Conservation (phyloP, 2,329 filamentous ascomycete genomes). For the Talaromyces islandicus region DNA sequence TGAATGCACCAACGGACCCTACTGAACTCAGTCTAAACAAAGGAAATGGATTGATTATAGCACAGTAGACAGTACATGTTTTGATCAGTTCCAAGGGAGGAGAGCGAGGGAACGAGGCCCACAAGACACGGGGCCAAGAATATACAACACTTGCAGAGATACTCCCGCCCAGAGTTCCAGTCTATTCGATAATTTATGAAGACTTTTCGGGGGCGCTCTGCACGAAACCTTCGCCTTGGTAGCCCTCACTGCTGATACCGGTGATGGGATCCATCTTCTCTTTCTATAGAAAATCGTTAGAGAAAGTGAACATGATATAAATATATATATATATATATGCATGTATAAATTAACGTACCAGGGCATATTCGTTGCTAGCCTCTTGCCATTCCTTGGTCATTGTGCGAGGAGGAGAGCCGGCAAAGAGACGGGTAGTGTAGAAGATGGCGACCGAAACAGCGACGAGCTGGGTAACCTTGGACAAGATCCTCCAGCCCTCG, state of each 20-base stretch:
- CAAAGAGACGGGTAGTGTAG: slow-evolving; percentile 63
- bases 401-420: slow-evolving; percentile 67
- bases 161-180: neutral
- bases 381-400: slow-evolving; percentile 99
- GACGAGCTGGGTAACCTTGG: slow-evolving; percentile 66
- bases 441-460: slow-evolving; percentile 66
- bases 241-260: slow-evolving; percentile 72
- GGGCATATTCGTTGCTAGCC: slow-evolving; percentile 87
- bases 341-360: slow-evolving; percentile 54
- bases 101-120: slow-evolving; percentile 22
- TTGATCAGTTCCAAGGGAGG: slow-evolving; percentile 19
- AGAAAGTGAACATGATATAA: too few relatives aligned
- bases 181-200: slow-evolving; percentile 13
- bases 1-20: neutral
- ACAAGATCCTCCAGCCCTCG: slow-evolving; percentile 72
- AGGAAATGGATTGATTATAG: slow-evolving; percentile 39
- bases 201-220: slow-evolving; percentile 51
- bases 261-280: slow-evolving; percentile 84
- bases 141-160: neutral
- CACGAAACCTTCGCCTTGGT: slow-evolving; percentile 70
- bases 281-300: slow-evolving; percentile 46
- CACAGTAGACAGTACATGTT: slow-evolving; percentile 39
- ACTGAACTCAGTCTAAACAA: slow-evolving; percentile 27
- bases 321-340: too few relatives aligned
- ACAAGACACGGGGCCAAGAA: slow-evolving; percentile 11